A percentile compares a stretch with the other conserved stretches of the same genome.
phyloP scores from a whole-genome alignment of 495 filamentous ascomycete species.

The Aspergillus nanangensis region DNA sequence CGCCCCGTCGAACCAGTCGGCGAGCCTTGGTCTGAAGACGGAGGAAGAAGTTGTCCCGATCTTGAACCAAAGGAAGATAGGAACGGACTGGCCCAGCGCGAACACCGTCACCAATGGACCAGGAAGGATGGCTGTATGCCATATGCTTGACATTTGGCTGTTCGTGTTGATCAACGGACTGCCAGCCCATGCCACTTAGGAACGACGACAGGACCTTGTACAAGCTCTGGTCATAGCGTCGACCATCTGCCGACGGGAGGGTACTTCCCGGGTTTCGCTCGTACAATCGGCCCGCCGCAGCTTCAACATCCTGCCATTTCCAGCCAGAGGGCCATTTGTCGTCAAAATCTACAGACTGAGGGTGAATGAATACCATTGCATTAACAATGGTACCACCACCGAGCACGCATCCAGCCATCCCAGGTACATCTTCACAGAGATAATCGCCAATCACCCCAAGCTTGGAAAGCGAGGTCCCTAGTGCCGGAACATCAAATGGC shows the following conservation, averaged over 20 bases:
- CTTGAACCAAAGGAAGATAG: slow-evolving; percentile 60
- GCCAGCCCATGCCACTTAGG: slow-evolving; percentile 53
- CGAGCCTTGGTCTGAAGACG: slow-evolving; percentile 59
- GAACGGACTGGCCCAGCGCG: slow-evolving; percentile 65
- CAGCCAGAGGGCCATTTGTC: slow-evolving; percentile 66
- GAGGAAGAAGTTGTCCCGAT: slow-evolving; percentile 61
- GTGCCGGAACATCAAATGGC: slow-evolving; percentile 68
- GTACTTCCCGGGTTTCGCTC: slow-evolving; percentile 63
- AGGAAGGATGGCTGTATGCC: slow-evolving; percentile 57
- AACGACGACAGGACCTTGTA: slow-evolving; percentile 52
- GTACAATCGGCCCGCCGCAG: slow-evolving; percentile 54
- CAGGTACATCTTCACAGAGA: slow-evolving; percentile 61
- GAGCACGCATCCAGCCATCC: slow-evolving; percentile 74
- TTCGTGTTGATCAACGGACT: slow-evolving; percentile 52
- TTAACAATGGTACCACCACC: slow-evolving; percentile 77
- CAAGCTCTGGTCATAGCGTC: slow-evolving; percentile 60
- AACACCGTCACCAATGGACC: slow-evolving; percentile 60
- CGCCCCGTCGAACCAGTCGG: slow-evolving; percentile 56
- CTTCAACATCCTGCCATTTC: slow-evolving; percentile 56
- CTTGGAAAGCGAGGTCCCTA: slow-evolving; percentile 58
- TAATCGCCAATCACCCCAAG: slow-evolving; percentile 56
- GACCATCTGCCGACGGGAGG: slow-evolving; percentile 59
- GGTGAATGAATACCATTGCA: slow-evolving; percentile 57
- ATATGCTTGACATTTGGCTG: slow-evolving; percentile 58
- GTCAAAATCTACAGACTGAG: slow-evolving; percentile 61